A percentile compares a stretch with the other conserved stretches of the same genome.
These are phyloP conservation scores for Metschnikowia henanensis DNA, from an alignment of 805 yeast species.

Conservation along the genomic window DNA sequence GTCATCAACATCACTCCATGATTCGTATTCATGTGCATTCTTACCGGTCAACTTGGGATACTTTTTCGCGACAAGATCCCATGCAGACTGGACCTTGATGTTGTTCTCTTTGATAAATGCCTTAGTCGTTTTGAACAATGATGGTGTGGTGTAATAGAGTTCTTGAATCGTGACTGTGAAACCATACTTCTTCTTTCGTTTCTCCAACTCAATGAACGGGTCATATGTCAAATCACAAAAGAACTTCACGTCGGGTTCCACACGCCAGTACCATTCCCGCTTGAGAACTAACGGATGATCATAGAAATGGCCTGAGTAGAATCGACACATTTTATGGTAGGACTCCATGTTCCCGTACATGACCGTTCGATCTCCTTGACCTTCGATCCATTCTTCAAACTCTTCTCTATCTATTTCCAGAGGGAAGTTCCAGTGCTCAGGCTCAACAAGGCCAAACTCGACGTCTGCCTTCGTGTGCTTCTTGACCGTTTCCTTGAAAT, in stretches of 20 bases:
- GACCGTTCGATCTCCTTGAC: constrained; percentile 81
- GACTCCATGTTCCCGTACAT: constrained; percentile 81
- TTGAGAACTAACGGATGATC: constrained; percentile 71
- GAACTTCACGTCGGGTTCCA: constrained; percentile 90
- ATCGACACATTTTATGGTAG: constrained; percentile 86
- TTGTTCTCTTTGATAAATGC: constrained; percentile 53
- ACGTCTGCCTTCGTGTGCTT: constrained; percentile 58
- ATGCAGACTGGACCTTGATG: constrained; percentile 57
- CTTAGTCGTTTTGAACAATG: constrained; percentile 70
- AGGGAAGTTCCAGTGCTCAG: constrained; percentile 67
- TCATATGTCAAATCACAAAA: constrained; percentile 92
- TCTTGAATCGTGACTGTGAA: constrained; percentile 81
- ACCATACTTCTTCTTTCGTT: constrained; percentile 71
- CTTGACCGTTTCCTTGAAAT: constrained; percentile 56
- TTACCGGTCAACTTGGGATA: constrained; percentile 25
- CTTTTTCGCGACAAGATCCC: constrained; percentile 61
- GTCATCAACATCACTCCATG: constrained; percentile 18
- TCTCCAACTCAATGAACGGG: constrained; percentile 81
- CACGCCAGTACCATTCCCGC: constrained; percentile 93
- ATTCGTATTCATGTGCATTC: constrained; percentile 23
- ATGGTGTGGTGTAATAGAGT: constrained; percentile 78
- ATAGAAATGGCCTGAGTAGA: constrained; percentile 73
- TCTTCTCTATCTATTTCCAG: constrained; percentile 38
- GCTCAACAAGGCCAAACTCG: constrained; percentile 68
- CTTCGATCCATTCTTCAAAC: constrained; percentile 57